A percentile compares a stretch with the other conserved stretches of the same genome.
Conservation (phyloP, 228 moss, liverwort and hornwort genomes). For the Sphagnum magellanicum region DNA sequence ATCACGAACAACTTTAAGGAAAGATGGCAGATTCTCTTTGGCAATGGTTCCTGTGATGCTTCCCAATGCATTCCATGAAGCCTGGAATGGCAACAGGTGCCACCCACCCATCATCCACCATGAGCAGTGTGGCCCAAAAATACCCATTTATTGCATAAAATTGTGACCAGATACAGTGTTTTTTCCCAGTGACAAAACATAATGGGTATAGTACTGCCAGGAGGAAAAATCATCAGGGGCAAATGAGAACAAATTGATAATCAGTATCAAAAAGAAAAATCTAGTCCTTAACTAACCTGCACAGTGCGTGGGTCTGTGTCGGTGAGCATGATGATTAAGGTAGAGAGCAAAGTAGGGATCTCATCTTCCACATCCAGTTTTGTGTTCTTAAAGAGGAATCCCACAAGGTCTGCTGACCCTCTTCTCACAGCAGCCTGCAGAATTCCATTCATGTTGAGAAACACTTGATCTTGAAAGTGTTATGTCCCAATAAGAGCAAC, state of each 20-base stretch:
- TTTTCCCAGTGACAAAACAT: too few species aligned
- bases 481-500: neutral
- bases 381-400: slow-evolving; percentile 89
- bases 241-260: too few species aligned
- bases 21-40: slow-evolving; percentile 69
- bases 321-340: slow-evolving; percentile 88
- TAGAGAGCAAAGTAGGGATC: slow-evolving; percentile 75
- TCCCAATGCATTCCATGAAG: slow-evolving; percentile 90
- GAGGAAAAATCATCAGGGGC: too few species aligned
- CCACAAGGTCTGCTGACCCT: slow-evolving; percentile 83
- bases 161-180: too few species aligned
- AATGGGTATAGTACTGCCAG: too few species aligned
- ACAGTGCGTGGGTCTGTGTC: slow-evolving; percentile 75
- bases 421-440: slow-evolving; percentile 78
- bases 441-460: too few species aligned
- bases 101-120: too few species aligned
- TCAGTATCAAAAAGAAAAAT: too few species aligned
- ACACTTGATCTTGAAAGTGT: neutral
- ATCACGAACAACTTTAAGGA: slow-evolving; percentile 85
- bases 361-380: slow-evolving; percentile 73
- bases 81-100: slow-evolving; percentile 23
- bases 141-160: too few species aligned
- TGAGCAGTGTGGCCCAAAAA: too few species aligned
- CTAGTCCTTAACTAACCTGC: slow-evolving; percentile 21
- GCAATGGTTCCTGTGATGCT: slow-evolving; percentile 68